Conservation (phyloP, 2,329 filamentous ascomycete species). For the Sclerotinia trifoliorum region DNA sequence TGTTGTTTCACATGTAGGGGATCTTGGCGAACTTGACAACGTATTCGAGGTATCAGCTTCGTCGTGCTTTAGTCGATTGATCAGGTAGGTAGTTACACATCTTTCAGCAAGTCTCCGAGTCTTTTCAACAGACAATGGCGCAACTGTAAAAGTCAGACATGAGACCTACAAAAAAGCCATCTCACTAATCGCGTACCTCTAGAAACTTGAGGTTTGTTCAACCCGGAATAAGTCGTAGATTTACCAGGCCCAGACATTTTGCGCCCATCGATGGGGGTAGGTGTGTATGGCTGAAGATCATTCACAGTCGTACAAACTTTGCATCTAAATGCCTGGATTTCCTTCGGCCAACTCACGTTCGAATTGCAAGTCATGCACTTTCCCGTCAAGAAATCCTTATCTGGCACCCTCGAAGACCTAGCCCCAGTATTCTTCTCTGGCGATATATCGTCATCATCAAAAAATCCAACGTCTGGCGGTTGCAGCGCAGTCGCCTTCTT, state of each 20-base stretch:
- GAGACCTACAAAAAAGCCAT: background rate
- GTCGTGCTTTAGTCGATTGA: slow-evolving; percentile 43
- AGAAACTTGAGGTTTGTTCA: slow-evolving; percentile 24
- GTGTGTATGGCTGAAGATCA: slow-evolving; percentile 57
- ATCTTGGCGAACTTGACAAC: slow-evolving; percentile 5
- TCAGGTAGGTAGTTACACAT: slow-evolving; percentile 51
- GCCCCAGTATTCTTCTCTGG: slow-evolving; percentile 36
- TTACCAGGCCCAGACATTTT: slow-evolving; percentile 28
- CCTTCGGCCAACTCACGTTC: slow-evolving; percentile 74
- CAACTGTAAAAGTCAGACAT: slow-evolving; percentile 36
- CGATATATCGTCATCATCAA: slow-evolving; percentile 8
- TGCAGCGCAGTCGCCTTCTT: slow-evolving; percentile 48
- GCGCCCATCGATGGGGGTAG: slow-evolving; percentile 5
- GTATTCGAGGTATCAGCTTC: slow-evolving; percentile 34
- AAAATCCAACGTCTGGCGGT: background rate
- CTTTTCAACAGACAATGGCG: slow-evolving; percentile 57
- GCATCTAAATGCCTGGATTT: slow-evolving; percentile 74
- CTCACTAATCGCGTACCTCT: slow-evolving; percentile 28
- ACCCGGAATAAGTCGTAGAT: slow-evolving; percentile 26
- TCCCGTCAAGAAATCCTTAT: slow-evolving; percentile 64
- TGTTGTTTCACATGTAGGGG: background rate
- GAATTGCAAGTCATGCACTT: slow-evolving; percentile 86
- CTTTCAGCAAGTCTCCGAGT: slow-evolving; percentile 57
- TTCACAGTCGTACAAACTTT: slow-evolving; percentile 83
- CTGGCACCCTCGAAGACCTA: slow-evolving; percentile 40